A percentile compares a stretch with the other conserved stretches of the same genome.
phyloP scores from a whole-genome alignment of 441 rosid species.

The Gossypium schwendimanii region DNA sequence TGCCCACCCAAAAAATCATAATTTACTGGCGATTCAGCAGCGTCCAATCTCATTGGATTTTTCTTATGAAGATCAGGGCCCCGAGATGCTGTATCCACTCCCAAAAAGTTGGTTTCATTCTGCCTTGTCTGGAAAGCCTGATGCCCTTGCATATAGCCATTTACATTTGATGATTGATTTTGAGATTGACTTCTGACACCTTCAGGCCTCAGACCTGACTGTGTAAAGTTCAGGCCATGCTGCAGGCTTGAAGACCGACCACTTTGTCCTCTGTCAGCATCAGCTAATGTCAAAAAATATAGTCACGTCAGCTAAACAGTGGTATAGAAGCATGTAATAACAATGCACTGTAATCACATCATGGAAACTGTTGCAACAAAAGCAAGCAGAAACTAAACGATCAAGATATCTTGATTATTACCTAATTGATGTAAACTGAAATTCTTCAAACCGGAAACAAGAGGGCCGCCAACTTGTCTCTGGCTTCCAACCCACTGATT shows the following conservation, averaged over 20 bases:
- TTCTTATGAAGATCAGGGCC: conserved; percentile 47
- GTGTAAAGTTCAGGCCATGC: conserved; percentile 43
- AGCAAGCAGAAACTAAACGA: conserved; percentile 3
- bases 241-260: conserved; percentile 39
- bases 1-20: conserved; percentile 64
- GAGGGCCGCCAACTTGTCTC: conserved; percentile 48
- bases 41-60: conserved; percentile 42
- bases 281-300: conserved; percentile 39
- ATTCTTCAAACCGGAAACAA: conserved; percentile 45
- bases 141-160: conserved; percentile 59
- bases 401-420: conserved; percentile 22
- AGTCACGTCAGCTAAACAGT: conserved; percentile 6
- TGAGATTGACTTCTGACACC: conserved; percentile 37
- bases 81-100: conserved; percentile 46
- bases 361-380: neutral
- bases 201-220: conserved; percentile 49
- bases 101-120: conserved; percentile 49
- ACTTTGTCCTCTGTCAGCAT: conserved; percentile 39
- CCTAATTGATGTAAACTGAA: conserved; percentile 53
- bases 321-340: conserved; percentile 11
- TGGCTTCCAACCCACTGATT: conserved; percentile 50
- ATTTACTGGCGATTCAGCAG: conserved; percentile 62
- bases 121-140: conserved; percentile 41
- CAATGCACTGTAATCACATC: neutral
- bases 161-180: conserved; percentile 38